These are phyloP conservation scores for Claviceps capensis DNA, from an alignment of 2,329 filamentous ascomycete species.

Conservation along the genomic window DNA sequence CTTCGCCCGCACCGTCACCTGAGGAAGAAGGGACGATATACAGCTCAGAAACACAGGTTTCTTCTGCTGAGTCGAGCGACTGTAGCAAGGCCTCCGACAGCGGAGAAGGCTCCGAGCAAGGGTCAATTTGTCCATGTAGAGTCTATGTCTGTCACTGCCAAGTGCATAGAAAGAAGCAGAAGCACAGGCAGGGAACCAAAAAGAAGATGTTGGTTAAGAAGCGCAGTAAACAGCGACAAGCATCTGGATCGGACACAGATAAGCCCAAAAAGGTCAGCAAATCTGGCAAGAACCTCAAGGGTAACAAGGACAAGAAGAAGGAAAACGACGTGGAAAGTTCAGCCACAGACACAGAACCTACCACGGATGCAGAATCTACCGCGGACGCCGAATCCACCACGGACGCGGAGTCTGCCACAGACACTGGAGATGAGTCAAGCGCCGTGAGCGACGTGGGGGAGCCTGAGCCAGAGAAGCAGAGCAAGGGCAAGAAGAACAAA, in stretches of 20 bases:
- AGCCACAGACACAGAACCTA: constrained; percentile 12
- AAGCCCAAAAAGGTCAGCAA: constrained; percentile 11
- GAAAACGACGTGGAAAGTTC: constrained; percentile 6
- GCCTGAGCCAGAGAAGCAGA: neutral
- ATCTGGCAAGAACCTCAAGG: constrained; percentile 7
- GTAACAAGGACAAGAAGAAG: constrained; percentile 10
- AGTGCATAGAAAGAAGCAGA: neutral
- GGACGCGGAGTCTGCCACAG: too few species aligned
- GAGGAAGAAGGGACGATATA: neutral
- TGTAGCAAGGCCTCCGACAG: constrained; percentile 11
- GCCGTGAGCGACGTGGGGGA: constrained; percentile 7
- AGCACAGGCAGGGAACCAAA: neutral
- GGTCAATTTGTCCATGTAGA: constrained; percentile 17
- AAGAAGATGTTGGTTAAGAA: constrained; percentile 3
- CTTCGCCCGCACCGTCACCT: constrained; percentile 8
- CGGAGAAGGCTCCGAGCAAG: constrained; percentile 19
- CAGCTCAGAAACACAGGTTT: constrained; percentile 7
- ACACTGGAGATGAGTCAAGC: constrained; percentile 6
- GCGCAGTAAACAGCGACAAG: constrained; percentile 3
- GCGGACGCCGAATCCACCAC: too few species aligned
- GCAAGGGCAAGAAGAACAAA: constrained; percentile 7
- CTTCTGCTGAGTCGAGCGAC: constrained; percentile 10
- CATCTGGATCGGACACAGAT: constrained; percentile 1
- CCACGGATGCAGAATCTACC: constrained; percentile 6
- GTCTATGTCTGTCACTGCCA: constrained; percentile 12